These are phyloP conservation scores for Lasiodiplodia hormozganensis DNA, from an alignment of 2,329 filamentous ascomycete genomes.

Conservation along the genomic window DNA sequence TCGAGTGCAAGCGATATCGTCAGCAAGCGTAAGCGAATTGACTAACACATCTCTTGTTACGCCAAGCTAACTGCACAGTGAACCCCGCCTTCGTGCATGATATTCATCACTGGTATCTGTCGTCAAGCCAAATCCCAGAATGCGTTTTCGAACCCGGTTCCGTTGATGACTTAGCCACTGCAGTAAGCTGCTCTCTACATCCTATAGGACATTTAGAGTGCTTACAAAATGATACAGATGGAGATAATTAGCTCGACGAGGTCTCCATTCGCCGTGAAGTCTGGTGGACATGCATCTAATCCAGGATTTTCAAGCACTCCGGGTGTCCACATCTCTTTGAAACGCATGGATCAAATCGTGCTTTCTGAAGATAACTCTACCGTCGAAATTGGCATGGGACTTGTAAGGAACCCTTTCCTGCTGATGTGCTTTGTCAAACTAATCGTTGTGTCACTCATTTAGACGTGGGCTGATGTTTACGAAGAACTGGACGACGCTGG, in stretches of 20 bases:
- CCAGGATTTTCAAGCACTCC: constrained; percentile 9
- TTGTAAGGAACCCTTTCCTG: background rate
- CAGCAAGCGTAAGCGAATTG: background rate
- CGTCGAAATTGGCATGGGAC: constrained; percentile 4
- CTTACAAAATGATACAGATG: background rate
- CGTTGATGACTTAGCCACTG: background rate
- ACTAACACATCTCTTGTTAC: background rate
- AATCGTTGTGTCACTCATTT: background rate
- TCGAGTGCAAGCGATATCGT: constrained; percentile 9
- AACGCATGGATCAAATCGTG: constrained; percentile 5
- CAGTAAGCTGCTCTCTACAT: background rate
- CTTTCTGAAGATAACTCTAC: background rate
- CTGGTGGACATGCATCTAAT: constrained; percentile 1
- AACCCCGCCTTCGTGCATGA: background rate
- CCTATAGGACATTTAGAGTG: background rate
- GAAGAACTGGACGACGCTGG: constrained; percentile 6
- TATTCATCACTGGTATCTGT: constrained; percentile 19
- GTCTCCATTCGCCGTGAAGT: constrained; percentile 1
- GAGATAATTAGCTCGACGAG: background rate
- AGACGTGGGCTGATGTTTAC: constrained; percentile 16
- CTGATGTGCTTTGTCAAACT: background rate
- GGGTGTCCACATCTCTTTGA: constrained; percentile 13
- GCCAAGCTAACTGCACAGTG: background rate
- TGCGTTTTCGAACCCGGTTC: background rate
- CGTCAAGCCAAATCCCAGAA: background rate